Evolutionary conservation across 2,329 filamentous ascomycete species (phyloP).

Genomic region (Aureobasidium leucospermi): DNA sequence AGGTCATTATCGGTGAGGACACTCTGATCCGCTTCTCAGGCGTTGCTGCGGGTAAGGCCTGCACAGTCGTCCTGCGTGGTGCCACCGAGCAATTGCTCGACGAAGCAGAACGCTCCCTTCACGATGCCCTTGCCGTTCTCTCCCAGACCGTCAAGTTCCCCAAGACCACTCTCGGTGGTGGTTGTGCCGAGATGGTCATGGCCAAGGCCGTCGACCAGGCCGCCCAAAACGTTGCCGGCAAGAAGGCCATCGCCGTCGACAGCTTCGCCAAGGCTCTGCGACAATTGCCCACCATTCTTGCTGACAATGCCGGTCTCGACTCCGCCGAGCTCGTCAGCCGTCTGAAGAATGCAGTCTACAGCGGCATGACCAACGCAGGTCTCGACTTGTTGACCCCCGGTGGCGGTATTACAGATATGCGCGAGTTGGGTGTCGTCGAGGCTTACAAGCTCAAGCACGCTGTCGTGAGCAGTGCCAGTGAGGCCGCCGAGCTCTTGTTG

Average conservation of each 20-base stretch:
- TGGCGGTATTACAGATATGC: conserved; percentile 91
- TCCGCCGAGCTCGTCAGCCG: conserved; percentile 89
- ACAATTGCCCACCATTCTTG: conserved; percentile 91
- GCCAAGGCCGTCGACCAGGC: conserved; percentile 93
- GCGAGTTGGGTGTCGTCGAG: conserved; percentile 89
- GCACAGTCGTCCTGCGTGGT: conserved; percentile 92
- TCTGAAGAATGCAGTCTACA: conserved; percentile 88
- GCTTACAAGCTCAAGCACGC: conserved; percentile 98
- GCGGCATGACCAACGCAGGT: conserved; percentile 85
- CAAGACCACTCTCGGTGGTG: conserved; percentile 86
- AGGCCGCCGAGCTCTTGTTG: conserved; percentile 91
- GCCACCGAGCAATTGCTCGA: conserved; percentile 96
- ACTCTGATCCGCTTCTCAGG: conserved; percentile 96
- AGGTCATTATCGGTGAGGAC: conserved; percentile 97
- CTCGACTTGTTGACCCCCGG: conserved; percentile 83
- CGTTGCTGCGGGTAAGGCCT: conserved; percentile 85
- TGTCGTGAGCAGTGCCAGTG: conserved; percentile 92
- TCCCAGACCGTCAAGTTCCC: conserved; percentile 96
- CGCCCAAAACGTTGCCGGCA: conserved; percentile 88
- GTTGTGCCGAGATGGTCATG: conserved; percentile 98
- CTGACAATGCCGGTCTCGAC: conserved; percentile 94
- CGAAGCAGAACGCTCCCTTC: conserved; percentile 90
- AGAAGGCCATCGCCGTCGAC: conserved; percentile 90
- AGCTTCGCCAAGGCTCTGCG: conserved; percentile 82
- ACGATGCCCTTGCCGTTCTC: conserved; percentile 91